Conservation (phyloP, 139 green algal species). For the Chlorokybus atmophyticus region DNA sequence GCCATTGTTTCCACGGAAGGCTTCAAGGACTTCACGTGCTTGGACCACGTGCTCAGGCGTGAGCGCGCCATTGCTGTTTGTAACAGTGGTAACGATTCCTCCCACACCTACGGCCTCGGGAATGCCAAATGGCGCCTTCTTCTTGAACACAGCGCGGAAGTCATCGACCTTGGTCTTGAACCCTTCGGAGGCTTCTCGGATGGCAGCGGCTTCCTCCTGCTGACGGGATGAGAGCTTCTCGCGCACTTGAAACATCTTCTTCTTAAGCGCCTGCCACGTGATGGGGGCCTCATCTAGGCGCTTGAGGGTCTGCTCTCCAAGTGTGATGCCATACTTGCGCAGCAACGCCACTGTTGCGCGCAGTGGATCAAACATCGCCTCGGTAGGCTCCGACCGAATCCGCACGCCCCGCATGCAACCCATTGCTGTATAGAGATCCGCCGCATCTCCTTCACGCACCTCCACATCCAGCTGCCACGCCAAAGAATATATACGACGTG, state of each 20-base stretch:
- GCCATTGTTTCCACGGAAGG: no score
- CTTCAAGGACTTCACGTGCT: slow-evolving; percentile 14
- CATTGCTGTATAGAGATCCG: slow-evolving; percentile 57
- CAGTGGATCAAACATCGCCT: slow-evolving; percentile 74
- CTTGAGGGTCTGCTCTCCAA: slow-evolving; percentile 36
- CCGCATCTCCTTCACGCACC: neutral
- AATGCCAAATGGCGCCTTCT: slow-evolving; percentile 51
- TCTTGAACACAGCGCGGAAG: slow-evolving; percentile 68
- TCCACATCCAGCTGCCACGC: slow-evolving; percentile 16
- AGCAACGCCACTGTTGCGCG: slow-evolving; percentile 56
- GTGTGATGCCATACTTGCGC: slow-evolving; percentile 44
- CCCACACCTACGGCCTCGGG: no score
- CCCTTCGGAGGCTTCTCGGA: slow-evolving; percentile 58
- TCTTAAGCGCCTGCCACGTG: slow-evolving; percentile 52
- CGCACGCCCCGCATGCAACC: slow-evolving; percentile 70
- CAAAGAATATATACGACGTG: no score
- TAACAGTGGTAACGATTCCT: no score
- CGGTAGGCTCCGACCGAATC: slow-evolving; percentile 55
- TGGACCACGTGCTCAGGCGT: slow-evolving; percentile 35
- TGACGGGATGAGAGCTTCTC: slow-evolving; percentile 57
- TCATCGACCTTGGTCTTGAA: slow-evolving; percentile 61
- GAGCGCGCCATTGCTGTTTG: neutral
- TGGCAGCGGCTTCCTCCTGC: slow-evolving; percentile 60
- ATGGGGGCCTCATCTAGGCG: slow-evolving; percentile 51
- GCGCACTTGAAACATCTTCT: slow-evolving; percentile 60